A percentile compares a stretch with the other conserved stretches of the same genome.
Evolutionary conservation across 2,329 filamentous ascomycete species (phyloP).

Genomic region (Fusarium camptoceras): DNA sequence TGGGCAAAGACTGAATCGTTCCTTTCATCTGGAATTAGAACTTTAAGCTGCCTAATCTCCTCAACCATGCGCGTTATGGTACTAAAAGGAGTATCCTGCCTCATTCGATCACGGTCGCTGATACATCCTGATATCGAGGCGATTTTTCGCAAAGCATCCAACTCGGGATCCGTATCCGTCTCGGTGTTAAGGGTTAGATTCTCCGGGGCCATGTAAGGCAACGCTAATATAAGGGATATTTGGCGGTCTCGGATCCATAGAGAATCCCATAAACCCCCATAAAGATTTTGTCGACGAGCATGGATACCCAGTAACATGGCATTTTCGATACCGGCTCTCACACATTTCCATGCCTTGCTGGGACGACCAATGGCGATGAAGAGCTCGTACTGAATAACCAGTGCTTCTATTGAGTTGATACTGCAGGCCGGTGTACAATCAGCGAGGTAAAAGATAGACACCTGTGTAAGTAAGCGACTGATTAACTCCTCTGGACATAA

Average conservation of each 20-base stretch:
- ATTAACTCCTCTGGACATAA: constrained; percentile 43
- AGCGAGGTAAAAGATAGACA: constrained; percentile 4
- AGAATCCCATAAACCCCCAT: constrained; percentile 54
- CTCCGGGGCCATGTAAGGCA: constrained; percentile 22
- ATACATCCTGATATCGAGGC: constrained; percentile 19
- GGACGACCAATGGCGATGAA: constrained; percentile 67
- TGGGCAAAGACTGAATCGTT: constrained; percentile 4
- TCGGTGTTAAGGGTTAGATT: not conserved
- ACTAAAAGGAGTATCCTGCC: not conserved
- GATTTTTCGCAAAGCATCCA: constrained; percentile 29
- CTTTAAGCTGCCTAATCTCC: constrained; percentile 55
- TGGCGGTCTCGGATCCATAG: constrained; percentile 59
- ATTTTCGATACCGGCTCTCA: constrained; percentile 63
- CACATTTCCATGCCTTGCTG: constrained; percentile 64
- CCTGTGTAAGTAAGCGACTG: not conserved
- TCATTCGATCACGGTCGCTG: constrained; percentile 15
- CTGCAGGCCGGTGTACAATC: constrained; percentile 43
- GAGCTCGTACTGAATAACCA: constrained; percentile 63
- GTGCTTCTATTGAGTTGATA: constrained; percentile 64
- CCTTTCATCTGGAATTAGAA: constrained; percentile 39
- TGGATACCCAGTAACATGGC: constrained; percentile 64
- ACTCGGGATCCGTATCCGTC: not conserved
- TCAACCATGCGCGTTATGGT: constrained; percentile 3
- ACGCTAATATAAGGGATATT: constrained; percentile 21
- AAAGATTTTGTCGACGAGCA: constrained; percentile 47